A percentile compares a stretch with the other conserved stretches of the same genome.
These are phyloP conservation scores for Stramenopiles sp. DNA, from an alignment of 352 stramenopile genomes.

Conservation along the genomic window DNA sequence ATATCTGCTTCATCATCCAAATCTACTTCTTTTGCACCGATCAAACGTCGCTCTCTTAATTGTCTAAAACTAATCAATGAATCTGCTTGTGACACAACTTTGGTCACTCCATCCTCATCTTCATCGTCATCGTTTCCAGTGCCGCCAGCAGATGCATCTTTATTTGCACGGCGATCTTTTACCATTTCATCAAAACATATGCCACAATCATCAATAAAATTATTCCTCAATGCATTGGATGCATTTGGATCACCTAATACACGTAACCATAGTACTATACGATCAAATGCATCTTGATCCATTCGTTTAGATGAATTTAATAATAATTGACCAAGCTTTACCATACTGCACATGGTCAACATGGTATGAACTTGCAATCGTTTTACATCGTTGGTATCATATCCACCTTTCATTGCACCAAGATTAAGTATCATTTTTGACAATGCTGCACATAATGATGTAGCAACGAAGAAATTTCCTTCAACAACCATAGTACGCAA, in stretches of 20 bases:
- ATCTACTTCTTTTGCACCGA: slow-evolving; percentile 74
- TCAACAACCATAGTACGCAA: slow-evolving; percentile 33
- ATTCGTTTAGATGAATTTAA: slow-evolving; percentile 38
- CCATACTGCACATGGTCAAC: slow-evolving; percentile 45
- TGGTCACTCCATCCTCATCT: slow-evolving; percentile 31
- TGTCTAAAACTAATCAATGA: slow-evolving; percentile 95
- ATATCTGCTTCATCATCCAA: slow-evolving; percentile 93
- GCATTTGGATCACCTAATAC: slow-evolving; percentile 71
- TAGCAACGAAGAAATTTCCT: slow-evolving; percentile 89
- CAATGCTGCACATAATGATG: slow-evolving; percentile 66
- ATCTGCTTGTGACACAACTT: slow-evolving; percentile 55
- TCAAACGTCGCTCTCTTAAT: slow-evolving; percentile 66
- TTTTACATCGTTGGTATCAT: slow-evolving; percentile 27
- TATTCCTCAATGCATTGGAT: slow-evolving; percentile 34
- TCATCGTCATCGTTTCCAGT: slow-evolving; percentile 42
- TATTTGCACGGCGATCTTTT: slow-evolving; percentile 1
- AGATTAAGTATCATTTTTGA: slow-evolving; percentile 86
- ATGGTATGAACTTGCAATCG: slow-evolving; percentile 42
- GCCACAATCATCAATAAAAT: slow-evolving; percentile 54
- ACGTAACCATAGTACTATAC: slow-evolving; percentile 78
- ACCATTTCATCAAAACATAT: slow-evolving; percentile 42
- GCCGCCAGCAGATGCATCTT: neutral
- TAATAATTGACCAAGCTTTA: slow-evolving; percentile 42
- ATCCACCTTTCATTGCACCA: slow-evolving; percentile 19
- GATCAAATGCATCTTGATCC: slow-evolving; percentile 78